Base-by-base conservation (phyloP, 2,329 filamentous ascomycete species). In the Chalara sp. region DNA sequence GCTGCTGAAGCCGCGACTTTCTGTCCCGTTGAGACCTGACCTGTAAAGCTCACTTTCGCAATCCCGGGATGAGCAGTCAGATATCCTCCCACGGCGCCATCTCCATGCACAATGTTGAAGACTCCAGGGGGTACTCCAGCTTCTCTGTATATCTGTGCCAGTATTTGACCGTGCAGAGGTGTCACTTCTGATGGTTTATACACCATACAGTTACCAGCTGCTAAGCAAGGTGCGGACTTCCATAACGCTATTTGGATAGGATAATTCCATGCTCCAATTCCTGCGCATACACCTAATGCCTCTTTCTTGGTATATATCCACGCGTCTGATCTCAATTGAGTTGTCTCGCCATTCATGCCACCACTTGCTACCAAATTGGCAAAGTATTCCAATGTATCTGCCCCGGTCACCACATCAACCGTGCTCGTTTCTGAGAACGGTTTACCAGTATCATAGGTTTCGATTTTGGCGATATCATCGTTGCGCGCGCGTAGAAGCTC, bases 181-280 rank as follows among this genome's bases (percentile, higher is more conserved):
- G 89, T 95, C 67, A 87, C 86, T 72, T 95, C 89, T 58, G 86
- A 91, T 6, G 89, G 87, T 70, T 95, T 95, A 72, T 95, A 95
- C 43, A 95, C 80, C 86, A 95, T 91, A 64, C 85, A 88, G 70
- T 95, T 95, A 21, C 89, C 89, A 1, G 89, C 89, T 4, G 89
- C 88, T 11, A 95, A 76, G 61, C 89, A 93, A 0, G 89, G 87
- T 0, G 86, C 88, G 1, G 87, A 90, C 69, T 95, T 95, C 89
- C 89, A 95, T 1, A 95, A 75, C 6, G 89, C 89, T 58, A 95
- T 95, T 67, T 95, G 89, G 57, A 95, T 87, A 10, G 89, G 89
- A 65, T 95, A 95, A 70, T 95, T 95, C 89, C 89, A 95, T 11
- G 89, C 89, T 50, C 89, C 89, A 58, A 95, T 95, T 51, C 87